Percentiles rank a stretch among this genome's conserved stretches.
Conservation (phyloP, 2,329 filamentous ascomycete genomes). For the Diaporthe vexans region DNA sequence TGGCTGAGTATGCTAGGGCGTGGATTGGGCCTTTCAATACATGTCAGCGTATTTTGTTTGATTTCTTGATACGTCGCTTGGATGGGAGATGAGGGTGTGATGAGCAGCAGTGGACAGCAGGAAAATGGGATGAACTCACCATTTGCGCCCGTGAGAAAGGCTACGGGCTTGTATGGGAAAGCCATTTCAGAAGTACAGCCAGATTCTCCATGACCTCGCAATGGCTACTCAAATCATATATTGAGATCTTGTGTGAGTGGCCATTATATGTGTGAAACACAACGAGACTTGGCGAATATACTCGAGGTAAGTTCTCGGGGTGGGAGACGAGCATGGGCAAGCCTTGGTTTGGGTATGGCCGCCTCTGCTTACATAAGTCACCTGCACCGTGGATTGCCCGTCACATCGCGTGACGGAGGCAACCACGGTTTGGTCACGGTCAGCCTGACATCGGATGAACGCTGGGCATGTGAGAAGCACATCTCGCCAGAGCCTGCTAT, state of each 20-base stretch:
- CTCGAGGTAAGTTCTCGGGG: not conserved
- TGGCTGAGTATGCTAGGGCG: conserved; percentile 79
- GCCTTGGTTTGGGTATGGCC: not conserved
- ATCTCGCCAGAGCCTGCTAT: not conserved
- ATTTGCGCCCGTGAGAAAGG: conserved; percentile 71
- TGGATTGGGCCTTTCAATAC: conserved; percentile 74
- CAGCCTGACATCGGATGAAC: conserved; percentile 4
- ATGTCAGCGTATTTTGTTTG: not conserved
- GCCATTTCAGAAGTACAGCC: conserved; percentile 51
- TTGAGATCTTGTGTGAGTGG: not conserved
- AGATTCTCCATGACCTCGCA: conserved; percentile 30
- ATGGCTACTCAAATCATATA: not conserved
- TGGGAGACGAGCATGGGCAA: not conserved
- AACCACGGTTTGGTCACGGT: not conserved
- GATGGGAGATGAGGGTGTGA: not conserved
- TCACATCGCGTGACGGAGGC: not conserved
- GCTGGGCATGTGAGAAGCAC: not conserved
- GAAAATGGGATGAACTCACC: conserved; percentile 55
- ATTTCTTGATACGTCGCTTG: not conserved
- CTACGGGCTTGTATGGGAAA: conserved; percentile 64
- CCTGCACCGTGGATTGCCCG: not conserved
- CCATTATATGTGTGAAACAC: not conserved
- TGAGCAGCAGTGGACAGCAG: not conserved
- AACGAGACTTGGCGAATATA: not conserved
- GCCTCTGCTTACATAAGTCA: conserved; percentile 27